Evolutionary conservation across 108 stramenopile species (phyloP).

Genomic region (Cylindrotheca closterium): DNA sequence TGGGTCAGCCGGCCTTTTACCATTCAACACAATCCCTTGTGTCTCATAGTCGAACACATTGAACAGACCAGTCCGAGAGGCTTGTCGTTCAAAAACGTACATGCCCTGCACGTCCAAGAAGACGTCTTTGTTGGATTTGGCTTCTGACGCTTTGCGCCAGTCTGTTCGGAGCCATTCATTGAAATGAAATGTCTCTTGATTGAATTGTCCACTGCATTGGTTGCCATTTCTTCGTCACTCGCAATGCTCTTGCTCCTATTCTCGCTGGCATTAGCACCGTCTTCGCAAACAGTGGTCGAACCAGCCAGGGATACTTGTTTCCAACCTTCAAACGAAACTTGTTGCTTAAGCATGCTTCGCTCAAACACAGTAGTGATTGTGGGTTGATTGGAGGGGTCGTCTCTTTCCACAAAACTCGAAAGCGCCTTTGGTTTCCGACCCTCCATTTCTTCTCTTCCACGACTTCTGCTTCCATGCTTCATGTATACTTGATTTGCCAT

Average conservation of each 20-base stretch:
- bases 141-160: not conserved
- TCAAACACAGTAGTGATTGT: not conserved
- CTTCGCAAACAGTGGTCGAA: not conserved
- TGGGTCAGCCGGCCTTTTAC: too few species aligned
- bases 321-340: not conserved
- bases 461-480: conserved; percentile 65
- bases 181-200: too few species aligned
- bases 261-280: not conserved
- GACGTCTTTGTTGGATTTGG: not conserved
- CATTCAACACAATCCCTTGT: too few species aligned
- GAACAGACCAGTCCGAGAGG: conserved; percentile 48
- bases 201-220: too few species aligned
- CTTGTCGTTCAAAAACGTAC: conserved; percentile 67
- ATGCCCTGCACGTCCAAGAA: conserved; percentile 50
- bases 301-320: conserved; percentile 4
- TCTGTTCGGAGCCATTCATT: too few species aligned
- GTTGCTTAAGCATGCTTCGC: too few species aligned
- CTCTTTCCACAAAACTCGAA: conserved; percentile 27
- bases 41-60: conserved; percentile 52
- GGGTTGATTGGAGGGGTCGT: conserved; percentile 13
- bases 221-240: too few species aligned
- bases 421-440: conserved; percentile 41
- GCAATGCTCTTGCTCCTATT: conserved; percentile 9
- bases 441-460: conserved; percentile 41
- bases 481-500: conserved; percentile 55